Evolutionary conservation across 129 eudicot species (phyloP).

Genomic region (sunflower (Helianthus annuus)): DNA sequence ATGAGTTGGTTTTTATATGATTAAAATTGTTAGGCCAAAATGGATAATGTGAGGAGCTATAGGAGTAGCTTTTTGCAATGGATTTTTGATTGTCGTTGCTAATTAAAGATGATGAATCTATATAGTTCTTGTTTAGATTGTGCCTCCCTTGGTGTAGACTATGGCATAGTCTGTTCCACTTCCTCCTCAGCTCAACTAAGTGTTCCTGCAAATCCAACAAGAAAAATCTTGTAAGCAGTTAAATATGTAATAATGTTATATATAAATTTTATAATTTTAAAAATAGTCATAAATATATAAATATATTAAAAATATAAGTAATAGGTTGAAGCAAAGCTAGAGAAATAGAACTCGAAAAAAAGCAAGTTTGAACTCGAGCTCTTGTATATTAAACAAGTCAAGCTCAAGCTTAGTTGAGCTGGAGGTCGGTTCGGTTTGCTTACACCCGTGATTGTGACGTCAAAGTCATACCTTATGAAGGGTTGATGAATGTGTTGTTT

Average conservation of each 20-base stretch:
- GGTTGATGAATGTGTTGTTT: slow-evolving; percentile 32
- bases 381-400: too few species aligned
- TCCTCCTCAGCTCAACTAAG: slow-evolving; percentile 57
- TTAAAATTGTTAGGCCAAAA: slow-evolving; percentile 43
- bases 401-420: too few species aligned
- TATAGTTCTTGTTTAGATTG: slow-evolving; percentile 32
- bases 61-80: slow-evolving; percentile 41
- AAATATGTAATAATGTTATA: background rate
- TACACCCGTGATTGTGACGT: too few species aligned
- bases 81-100: slow-evolving; percentile 27
- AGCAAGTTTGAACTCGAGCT: too few species aligned
- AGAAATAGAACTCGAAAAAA: too few species aligned
- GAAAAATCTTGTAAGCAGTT: too few species aligned
- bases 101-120: slow-evolving; percentile 28
- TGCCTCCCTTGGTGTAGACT: slow-evolving; percentile 67
- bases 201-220: slow-evolving; percentile 47
- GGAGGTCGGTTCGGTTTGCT: too few species aligned
- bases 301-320: too few species aligned
- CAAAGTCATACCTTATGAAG: slow-evolving; percentile 46
- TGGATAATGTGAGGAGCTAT: slow-evolving; percentile 45
- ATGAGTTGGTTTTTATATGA: slow-evolving; percentile 32
- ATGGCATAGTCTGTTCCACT: slow-evolving; percentile 75
- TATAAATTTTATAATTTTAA: too few species aligned
- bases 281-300: too few species aligned
- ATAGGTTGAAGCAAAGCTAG: too few species aligned